These are phyloP conservation scores for Pistacia vera DNA, from an alignment of 345 rosid species.

Conservation along the genomic window DNA sequence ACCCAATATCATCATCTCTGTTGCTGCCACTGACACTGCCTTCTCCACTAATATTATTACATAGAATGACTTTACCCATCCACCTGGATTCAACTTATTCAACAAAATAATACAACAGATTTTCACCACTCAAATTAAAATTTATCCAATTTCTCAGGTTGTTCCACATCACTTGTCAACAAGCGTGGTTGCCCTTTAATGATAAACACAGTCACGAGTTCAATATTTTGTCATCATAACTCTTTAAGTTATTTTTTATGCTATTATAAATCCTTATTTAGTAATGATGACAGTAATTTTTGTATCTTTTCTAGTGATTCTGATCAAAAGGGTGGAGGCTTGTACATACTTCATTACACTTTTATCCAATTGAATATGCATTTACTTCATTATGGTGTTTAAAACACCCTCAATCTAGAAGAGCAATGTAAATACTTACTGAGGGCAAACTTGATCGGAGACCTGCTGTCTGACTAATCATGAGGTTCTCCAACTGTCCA, in stretches of 20 bases:
- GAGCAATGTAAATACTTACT: background rate
- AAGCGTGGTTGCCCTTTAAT: background rate
- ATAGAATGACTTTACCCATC: background rate
- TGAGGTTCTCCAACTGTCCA: conserved; percentile 19
- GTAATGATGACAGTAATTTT: background rate
- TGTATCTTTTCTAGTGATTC: background rate
- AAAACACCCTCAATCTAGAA: conserved; percentile 5
- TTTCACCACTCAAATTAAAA: conserved; percentile 4
- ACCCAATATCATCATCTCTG: background rate
- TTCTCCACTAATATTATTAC: background rate
- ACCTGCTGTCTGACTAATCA: background rate
- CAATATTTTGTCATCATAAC: conserved; percentile 3
- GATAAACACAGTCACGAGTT: background rate
- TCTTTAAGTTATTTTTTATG: background rate
- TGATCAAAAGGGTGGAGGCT: background rate
- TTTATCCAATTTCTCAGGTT: background rate
- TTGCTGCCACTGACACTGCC: background rate
- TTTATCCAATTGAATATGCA: no score
- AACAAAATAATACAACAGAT: background rate
- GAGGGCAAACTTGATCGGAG: background rate
- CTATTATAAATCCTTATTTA: background rate
- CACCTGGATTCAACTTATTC: conserved; percentile 3
- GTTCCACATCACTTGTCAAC: background rate
- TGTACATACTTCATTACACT: background rate
- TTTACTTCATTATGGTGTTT: background rate